Percentiles rank a stretch among this genome's conserved stretches.
Evolutionary conservation across 2,329 filamentous ascomycete genomes (phyloP).

Genomic region (Ascochyta fabae): DNA sequence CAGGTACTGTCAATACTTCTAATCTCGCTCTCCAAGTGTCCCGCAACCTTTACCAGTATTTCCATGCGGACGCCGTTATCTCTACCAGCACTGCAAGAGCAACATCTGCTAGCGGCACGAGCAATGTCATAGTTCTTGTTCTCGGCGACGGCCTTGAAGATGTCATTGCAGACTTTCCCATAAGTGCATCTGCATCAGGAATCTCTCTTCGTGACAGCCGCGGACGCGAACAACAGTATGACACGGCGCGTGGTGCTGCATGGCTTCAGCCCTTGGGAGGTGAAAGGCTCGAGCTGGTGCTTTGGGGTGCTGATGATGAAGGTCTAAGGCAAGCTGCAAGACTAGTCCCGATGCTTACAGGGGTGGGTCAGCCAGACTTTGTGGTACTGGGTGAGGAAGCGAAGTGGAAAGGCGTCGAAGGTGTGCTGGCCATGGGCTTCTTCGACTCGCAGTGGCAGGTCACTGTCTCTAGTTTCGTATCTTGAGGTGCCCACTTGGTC

Average conservation of each 20-base stretch:
- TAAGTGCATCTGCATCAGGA: conserved; percentile 30
- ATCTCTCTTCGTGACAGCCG: conserved; percentile 31
- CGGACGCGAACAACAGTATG: conserved; percentile 26
- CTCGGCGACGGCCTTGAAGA: conserved; percentile 36
- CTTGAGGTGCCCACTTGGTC: not conserved
- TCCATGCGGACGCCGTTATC: conserved; percentile 59
- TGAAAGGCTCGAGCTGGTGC: conserved; percentile 60
- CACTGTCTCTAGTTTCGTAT: conserved; percentile 54
- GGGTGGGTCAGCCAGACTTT: conserved; percentile 65
- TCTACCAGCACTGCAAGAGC: conserved; percentile 8
- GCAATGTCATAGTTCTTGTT: conserved; percentile 55
- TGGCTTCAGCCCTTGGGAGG: conserved; percentile 58
- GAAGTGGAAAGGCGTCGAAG: conserved; percentile 60
- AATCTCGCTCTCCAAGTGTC: conserved; percentile 60
- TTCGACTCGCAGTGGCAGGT: conserved; percentile 62
- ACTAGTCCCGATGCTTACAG: conserved; percentile 62
- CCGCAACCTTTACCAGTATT: conserved; percentile 65
- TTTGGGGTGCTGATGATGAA: conserved; percentile 61
- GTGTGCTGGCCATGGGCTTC: conserved; percentile 61
- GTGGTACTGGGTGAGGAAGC: conserved; percentile 56
- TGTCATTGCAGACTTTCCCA: conserved; percentile 36
- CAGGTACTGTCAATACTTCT: conserved; percentile 34
- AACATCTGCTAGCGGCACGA: conserved; percentile 32
- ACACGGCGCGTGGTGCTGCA: conserved; percentile 55
- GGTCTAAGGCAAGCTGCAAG: conserved; percentile 59